Evolutionary conservation across 805 yeast species (phyloP).

Genomic region (Pichia phayaonensis): DNA sequence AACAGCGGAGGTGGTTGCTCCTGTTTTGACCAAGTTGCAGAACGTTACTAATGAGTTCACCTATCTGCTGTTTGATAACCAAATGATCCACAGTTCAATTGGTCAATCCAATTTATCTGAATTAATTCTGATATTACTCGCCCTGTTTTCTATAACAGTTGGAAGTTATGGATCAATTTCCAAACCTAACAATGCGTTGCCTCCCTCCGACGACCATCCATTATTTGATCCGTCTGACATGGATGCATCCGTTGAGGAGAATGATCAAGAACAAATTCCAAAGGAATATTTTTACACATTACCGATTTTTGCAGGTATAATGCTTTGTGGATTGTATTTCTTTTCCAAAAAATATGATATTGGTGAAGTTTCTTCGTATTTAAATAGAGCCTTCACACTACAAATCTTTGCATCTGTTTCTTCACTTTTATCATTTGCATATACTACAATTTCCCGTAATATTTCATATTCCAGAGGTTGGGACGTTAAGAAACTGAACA

Average conservation of each 20-base stretch:
- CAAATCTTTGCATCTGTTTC: conserved; percentile 22
- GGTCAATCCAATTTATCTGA: conserved; percentile 15
- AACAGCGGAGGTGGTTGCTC: not conserved
- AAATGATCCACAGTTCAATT: conserved; percentile 8
- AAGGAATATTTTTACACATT: conserved; percentile 30
- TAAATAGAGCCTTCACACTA: not conserved
- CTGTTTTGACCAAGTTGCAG: not conserved
- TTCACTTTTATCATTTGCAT: conserved; percentile 22
- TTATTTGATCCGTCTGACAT: conserved; percentile 36
- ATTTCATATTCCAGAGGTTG: conserved; percentile 22
- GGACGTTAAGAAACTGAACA: conserved; percentile 23
- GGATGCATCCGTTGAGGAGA: conserved; percentile 18
- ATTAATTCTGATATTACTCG: conserved; percentile 19
- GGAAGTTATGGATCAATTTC: conserved; percentile 31
- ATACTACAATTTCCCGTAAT: conserved; percentile 24
- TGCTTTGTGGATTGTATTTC: conserved; percentile 20
- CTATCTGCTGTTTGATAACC: conserved; percentile 15
- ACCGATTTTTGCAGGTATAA: conserved; percentile 38
- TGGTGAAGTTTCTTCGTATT: conserved; percentile 21
- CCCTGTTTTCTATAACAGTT: conserved; percentile 14
- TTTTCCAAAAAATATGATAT: conserved; percentile 28
- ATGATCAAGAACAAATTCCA: conserved; percentile 14
- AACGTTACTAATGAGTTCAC: conserved; percentile 16
- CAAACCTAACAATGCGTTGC: conserved; percentile 24
- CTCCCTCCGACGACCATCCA: conserved; percentile 31